phyloP scores from a whole-genome alignment of 2,329 filamentous ascomycete species.

The Cordyceps fumosorosea region DNA sequence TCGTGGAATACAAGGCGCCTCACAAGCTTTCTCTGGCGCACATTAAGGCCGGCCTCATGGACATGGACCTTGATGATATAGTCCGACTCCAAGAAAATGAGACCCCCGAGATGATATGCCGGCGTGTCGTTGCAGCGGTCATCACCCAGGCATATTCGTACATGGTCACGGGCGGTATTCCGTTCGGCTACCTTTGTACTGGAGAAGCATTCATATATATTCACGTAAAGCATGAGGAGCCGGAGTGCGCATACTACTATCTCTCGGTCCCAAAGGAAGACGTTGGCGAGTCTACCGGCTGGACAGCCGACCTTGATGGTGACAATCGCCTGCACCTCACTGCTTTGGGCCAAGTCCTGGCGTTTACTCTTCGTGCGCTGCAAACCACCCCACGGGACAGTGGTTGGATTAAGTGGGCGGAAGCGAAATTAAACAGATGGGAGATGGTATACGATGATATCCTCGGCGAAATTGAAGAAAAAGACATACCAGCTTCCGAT shows the following conservation, averaged over 20 bases:
- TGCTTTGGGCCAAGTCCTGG: not conserved
- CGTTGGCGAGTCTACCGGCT: not conserved
- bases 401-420: slow-evolving; percentile 5
- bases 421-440: not conserved
- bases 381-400: not conserved
- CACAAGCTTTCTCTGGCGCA: too few species aligned
- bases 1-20: not conserved
- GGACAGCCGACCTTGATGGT: not conserved
- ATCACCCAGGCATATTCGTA: slow-evolving; percentile 1
- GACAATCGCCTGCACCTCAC: slow-evolving; percentile 6
- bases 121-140: not conserved
- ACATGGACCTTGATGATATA: slow-evolving; percentile 5
- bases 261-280: slow-evolving; percentile 1
- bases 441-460: slow-evolving; percentile 8
- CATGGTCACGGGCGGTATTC: not conserved
- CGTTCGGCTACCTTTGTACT: not conserved
- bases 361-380: slow-evolving; percentile 8
- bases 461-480: not conserved
- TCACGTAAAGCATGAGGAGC: not conserved
- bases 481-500: not conserved
- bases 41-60: not conserved
- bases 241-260: not conserved
- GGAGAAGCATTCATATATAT: slow-evolving; percentile 2
- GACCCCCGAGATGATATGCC: not conserved
- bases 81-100: not conserved